Evolutionary conservation across 2,329 filamentous ascomycete genomes (phyloP).

Genomic region (Lachnellula willkommii): DNA sequence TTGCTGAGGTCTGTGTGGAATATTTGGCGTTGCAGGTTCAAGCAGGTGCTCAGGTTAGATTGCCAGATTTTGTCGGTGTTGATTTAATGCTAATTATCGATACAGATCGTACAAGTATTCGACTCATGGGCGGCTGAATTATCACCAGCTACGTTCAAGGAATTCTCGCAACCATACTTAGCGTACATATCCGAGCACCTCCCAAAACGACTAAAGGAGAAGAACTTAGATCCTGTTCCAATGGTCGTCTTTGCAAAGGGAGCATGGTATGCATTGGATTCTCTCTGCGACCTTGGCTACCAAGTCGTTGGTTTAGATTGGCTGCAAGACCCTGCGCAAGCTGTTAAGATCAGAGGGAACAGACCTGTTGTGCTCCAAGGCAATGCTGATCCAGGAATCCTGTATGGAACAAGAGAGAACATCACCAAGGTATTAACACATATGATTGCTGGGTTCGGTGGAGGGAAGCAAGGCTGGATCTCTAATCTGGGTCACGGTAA

Average conservation of each 20-base stretch:
- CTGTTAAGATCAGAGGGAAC: slow-evolving; percentile 71
- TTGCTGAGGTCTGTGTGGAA: slow-evolving; percentile 90
- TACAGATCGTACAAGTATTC: slow-evolving; percentile 84
- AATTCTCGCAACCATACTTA: slow-evolving; percentile 83
- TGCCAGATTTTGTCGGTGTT: neutral
- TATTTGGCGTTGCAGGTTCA: slow-evolving; percentile 88
- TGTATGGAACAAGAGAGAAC: slow-evolving; percentile 77
- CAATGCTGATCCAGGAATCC: slow-evolving; percentile 88
- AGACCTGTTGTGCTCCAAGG: slow-evolving; percentile 78
- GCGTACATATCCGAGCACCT: slow-evolving; percentile 77
- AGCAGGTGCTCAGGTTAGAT: slow-evolving; percentile 76
- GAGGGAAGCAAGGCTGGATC: slow-evolving; percentile 86
- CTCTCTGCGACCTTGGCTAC: slow-evolving; percentile 82
- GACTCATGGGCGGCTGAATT: slow-evolving; percentile 98
- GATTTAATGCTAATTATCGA: neutral
- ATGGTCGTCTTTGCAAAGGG: slow-evolving; percentile 99
- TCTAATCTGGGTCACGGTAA: slow-evolving; percentile 91
- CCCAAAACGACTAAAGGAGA: slow-evolving; percentile 65
- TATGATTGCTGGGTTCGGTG: slow-evolving; percentile 82
- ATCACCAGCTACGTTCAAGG: slow-evolving; percentile 73
- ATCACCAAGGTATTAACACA: slow-evolving; percentile 79
- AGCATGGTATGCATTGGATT: slow-evolving; percentile 89
- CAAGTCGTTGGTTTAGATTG: slow-evolving; percentile 93
- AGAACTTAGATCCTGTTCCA: slow-evolving; percentile 74
- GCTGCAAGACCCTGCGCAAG: slow-evolving; percentile 83